Conservation (phyloP, 805 yeast genomes). For the Sugiyamaella mastotermitis region DNA sequence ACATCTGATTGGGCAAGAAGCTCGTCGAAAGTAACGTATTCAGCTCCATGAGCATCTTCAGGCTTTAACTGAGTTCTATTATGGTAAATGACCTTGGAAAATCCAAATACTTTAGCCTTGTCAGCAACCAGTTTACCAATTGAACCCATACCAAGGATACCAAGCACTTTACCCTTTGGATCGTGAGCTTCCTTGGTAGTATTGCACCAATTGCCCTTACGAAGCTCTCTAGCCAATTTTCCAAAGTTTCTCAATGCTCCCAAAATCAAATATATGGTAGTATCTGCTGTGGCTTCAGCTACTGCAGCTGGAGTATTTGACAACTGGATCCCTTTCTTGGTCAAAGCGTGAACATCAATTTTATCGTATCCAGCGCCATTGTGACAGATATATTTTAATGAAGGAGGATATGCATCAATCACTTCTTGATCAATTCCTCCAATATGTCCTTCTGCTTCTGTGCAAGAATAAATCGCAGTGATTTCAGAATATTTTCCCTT, state of each 20-base stretch:
- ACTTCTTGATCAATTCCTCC: constrained; percentile 44
- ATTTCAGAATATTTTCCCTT: constrained; percentile 32
- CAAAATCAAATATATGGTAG: constrained; percentile 44
- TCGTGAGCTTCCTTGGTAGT: constrained; percentile 42
- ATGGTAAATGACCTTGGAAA: constrained; percentile 45
- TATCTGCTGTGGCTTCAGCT: constrained; percentile 52
- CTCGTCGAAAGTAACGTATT: constrained; percentile 43
- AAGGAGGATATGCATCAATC: constrained; percentile 32
- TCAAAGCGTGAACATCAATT: constrained; percentile 40
- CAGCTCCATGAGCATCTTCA: constrained; percentile 42
- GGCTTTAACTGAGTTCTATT: constrained; percentile 43
- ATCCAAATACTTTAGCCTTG: constrained; percentile 44
- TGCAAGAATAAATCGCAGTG: constrained; percentile 37
- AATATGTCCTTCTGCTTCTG: constrained; percentile 33
- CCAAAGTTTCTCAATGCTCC: constrained; percentile 47
- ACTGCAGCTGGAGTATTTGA: constrained; percentile 51
- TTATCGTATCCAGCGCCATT: constrained; percentile 58
- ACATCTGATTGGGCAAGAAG: constrained; percentile 45
- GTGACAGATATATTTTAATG: constrained; percentile 40
- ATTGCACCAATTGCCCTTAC: constrained; percentile 43
- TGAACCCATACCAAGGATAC: constrained; percentile 60
- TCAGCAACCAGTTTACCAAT: constrained; percentile 54
- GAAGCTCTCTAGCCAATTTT: constrained; percentile 37
- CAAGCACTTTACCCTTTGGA: constrained; percentile 47
- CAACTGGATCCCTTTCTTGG: constrained; percentile 38